Conservation (phyloP, 495 filamentous ascomycete genomes). For the Daldinia bambusicola region DNA sequence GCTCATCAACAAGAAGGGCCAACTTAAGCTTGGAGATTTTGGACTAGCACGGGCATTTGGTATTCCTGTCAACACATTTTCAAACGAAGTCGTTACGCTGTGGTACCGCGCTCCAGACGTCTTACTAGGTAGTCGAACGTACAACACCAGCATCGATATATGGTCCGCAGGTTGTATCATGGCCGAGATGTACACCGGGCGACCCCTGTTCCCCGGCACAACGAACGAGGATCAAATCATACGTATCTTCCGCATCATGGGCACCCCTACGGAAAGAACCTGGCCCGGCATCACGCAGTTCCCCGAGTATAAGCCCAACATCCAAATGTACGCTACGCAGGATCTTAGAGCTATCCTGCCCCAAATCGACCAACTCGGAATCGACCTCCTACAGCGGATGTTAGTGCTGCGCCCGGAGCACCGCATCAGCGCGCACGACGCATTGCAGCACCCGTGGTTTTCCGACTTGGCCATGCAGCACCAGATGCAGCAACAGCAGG, state of each 20-base stretch:
- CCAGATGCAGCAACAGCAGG: conserved; percentile 54
- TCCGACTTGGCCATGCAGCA: conserved; percentile 54
- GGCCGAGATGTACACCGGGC: conserved; percentile 96
- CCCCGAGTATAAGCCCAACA: conserved; percentile 93
- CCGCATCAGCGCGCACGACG: conserved; percentile 84
- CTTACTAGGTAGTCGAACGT: conserved; percentile 87
- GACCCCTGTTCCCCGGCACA: conserved; percentile 92
- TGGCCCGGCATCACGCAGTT: conserved; percentile 92
- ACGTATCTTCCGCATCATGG: conserved; percentile 97
- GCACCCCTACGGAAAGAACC: conserved; percentile 88
- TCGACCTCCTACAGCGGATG: conserved; percentile 90
- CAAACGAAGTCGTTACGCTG: conserved; percentile 95
- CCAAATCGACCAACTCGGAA: conserved; percentile 84
- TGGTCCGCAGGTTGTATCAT: conserved; percentile 98
- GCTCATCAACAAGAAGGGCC: conserved; percentile 90
- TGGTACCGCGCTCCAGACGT: conserved; percentile 98
- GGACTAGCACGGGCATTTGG: conserved; percentile 92
- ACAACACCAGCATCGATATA: conserved; percentile 98
- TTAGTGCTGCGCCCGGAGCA: conserved; percentile 93
- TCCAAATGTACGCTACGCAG: conserved; percentile 95
- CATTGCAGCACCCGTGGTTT: conserved; percentile 93
- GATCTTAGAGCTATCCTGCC: conserved; percentile 85
- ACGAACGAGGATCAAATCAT: conserved; percentile 96
- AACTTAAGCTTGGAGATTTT: conserved; percentile 95
- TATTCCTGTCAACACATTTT: conserved; percentile 98